Conservation (phyloP, 2,329 filamentous ascomycete species). For the Sporothrix inflata region DNA sequence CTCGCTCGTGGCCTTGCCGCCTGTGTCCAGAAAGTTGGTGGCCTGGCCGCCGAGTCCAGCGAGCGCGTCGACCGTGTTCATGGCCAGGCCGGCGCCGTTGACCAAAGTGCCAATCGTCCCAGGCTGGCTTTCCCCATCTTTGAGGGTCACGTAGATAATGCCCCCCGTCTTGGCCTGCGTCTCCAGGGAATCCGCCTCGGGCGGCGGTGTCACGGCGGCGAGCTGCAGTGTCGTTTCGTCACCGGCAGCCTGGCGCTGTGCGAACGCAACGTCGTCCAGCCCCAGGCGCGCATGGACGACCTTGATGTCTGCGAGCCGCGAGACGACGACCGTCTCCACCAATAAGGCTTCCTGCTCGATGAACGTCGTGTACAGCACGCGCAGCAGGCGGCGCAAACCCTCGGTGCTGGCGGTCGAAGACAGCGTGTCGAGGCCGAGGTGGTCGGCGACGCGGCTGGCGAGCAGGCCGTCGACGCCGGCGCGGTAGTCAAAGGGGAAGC, state of each 20-base stretch:
- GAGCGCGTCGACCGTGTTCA: slow-evolving; percentile 87
- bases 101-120: slow-evolving; percentile 78
- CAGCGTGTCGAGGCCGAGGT: slow-evolving; percentile 55
- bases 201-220: slow-evolving; percentile 18
- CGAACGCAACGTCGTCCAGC: slow-evolving; percentile 52
- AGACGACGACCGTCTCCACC: slow-evolving; percentile 46
- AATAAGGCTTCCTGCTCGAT: slow-evolving; percentile 51
- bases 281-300: slow-evolving; percentile 49
- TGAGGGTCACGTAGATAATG: slow-evolving; percentile 74
- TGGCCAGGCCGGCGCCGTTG: slow-evolving; percentile 86
- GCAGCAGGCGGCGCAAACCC: slow-evolving; percentile 54
- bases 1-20: slow-evolving; percentile 81
- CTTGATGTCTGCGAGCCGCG: slow-evolving; percentile 34
- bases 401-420: slow-evolving; percentile 44
- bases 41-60: slow-evolving; percentile 67
- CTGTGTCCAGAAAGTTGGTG: slow-evolving; percentile 87
- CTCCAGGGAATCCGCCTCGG: slow-evolving; percentile 42
- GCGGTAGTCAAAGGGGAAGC: slow-evolving; percentile 66
- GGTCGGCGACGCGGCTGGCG: slow-evolving; percentile 46
- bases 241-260: slow-evolving; percentile 46
- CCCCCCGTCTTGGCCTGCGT: slow-evolving; percentile 59
- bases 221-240: slow-evolving; percentile 4
- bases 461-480: slow-evolving; percentile 51
- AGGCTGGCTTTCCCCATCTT: slow-evolving; percentile 38
- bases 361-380: slow-evolving; percentile 57